Conservation (phyloP, 2,329 filamentous ascomycete species). For the Neofusicoccum cordaticola region DNA sequence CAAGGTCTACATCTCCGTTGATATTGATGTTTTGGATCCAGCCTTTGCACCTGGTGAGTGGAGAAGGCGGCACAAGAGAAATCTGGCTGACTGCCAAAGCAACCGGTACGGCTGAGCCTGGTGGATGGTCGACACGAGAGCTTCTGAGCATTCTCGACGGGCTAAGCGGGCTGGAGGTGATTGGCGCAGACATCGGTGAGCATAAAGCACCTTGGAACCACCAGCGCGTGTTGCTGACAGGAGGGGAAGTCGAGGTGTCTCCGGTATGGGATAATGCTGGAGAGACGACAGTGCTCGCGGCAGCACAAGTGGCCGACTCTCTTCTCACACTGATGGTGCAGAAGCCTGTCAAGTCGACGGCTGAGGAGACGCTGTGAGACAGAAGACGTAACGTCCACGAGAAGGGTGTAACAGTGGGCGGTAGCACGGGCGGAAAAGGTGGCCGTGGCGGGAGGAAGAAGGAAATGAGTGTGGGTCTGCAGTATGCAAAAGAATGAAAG, state of each 20-base stretch:
- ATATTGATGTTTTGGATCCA: conserved; percentile 58
- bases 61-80: not conserved
- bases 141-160: conserved; percentile 58
- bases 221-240: not conserved
- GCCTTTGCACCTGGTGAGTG: conserved; percentile 52
- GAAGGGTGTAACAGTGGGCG: not conserved
- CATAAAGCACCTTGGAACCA: conserved; percentile 1
- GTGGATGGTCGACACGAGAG: conserved; percentile 61
- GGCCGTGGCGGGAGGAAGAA: not conserved
- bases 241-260: conserved; percentile 54
- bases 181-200: conserved; percentile 57
- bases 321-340: conserved; percentile 50
- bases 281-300: conserved; percentile 56
- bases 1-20: conserved; percentile 56
- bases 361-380: conserved; percentile 3
- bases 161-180: conserved; percentile 55
- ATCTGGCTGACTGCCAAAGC: conserved; percentile 29
- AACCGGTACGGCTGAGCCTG: conserved; percentile 60
- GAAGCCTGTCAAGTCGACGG: conserved; percentile 31
- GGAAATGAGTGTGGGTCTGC: not conserved
- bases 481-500: no score
- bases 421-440: no score
- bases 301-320: conserved; percentile 54
- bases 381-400: not conserved
- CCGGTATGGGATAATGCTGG: conserved; percentile 62